A percentile compares a stretch with the other conserved stretches of the same genome.
phyloP scores from a whole-genome alignment of 108 stramenopile genomes.

The Skeletonema marinoi region DNA sequence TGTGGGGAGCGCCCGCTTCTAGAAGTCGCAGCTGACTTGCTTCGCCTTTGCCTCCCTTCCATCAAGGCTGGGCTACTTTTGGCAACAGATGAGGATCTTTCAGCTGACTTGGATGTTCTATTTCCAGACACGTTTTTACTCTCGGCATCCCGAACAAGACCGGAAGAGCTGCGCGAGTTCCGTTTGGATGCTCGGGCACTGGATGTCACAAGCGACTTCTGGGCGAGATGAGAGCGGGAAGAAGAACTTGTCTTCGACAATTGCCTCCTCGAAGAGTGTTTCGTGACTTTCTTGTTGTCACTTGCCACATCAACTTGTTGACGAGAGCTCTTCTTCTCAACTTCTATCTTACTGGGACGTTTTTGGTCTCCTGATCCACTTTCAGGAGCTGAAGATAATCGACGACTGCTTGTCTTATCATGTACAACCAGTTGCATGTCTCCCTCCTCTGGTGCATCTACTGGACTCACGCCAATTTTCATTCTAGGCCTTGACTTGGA shows the following conservation, averaged over 20 bases:
- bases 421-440: background rate
- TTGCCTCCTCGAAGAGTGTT: background rate
- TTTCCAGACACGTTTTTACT: background rate
- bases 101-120: background rate
- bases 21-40: background rate
- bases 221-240: background rate
- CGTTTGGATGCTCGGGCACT: background rate
- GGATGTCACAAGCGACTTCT: background rate
- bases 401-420: background rate
- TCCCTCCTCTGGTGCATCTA: background rate
- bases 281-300: background rate
- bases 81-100: background rate
- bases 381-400: background rate
- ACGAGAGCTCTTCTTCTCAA: conserved; percentile 16
- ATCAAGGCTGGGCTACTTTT: background rate
- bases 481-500: background rate
- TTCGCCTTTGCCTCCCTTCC: background rate
- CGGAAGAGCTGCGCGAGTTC: background rate
- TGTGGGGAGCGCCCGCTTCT: background rate
- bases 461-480: no score
- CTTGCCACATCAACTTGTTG: background rate
- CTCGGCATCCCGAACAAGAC: background rate
- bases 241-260: background rate
- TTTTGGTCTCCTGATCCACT: background rate
- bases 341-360: conserved; percentile 21